A percentile compares a stretch with the other conserved stretches of the same genome.
Conservation (phyloP, 257 asterid species). For the Knoxia roxburghii region DNA sequence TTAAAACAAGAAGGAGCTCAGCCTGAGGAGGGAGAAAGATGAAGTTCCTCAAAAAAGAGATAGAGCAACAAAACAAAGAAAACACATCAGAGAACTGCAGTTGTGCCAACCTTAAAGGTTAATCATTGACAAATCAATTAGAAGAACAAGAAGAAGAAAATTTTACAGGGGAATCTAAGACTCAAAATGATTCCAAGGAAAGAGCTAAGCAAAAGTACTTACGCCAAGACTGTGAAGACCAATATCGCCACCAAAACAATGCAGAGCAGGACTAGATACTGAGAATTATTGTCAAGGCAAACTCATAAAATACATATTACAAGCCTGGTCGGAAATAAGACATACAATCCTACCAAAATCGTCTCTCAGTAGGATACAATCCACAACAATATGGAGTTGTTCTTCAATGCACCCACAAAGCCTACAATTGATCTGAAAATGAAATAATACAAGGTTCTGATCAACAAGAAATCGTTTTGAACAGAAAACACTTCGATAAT, state of each 20-base stretch:
- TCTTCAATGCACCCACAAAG: constrained; percentile 79
- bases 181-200: background rate
- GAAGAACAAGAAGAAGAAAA: background rate
- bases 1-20: background rate
- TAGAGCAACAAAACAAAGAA: background rate
- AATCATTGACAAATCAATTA: background rate
- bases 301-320: constrained; percentile 8
- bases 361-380: constrained; percentile 56
- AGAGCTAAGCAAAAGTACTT: constrained; percentile 31
- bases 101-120: background rate
- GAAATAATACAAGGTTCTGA: constrained; percentile 4
- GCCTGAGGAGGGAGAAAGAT: background rate
- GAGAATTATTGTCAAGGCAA: constrained; percentile 44
- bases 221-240: constrained; percentile 94
- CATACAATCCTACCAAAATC: constrained; percentile 1
- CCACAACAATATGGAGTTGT: constrained; percentile 74
- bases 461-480: background rate
- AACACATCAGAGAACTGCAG: background rate
- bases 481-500: background rate
- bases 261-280: constrained; percentile 82
- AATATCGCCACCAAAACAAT: constrained; percentile 72
- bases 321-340: background rate
- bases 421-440: constrained; percentile 70
- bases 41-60: background rate
- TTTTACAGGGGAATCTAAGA: background rate